Conservation (phyloP, 2,329 filamentous ascomycete genomes). For the Alternaria brassicicola region DNA sequence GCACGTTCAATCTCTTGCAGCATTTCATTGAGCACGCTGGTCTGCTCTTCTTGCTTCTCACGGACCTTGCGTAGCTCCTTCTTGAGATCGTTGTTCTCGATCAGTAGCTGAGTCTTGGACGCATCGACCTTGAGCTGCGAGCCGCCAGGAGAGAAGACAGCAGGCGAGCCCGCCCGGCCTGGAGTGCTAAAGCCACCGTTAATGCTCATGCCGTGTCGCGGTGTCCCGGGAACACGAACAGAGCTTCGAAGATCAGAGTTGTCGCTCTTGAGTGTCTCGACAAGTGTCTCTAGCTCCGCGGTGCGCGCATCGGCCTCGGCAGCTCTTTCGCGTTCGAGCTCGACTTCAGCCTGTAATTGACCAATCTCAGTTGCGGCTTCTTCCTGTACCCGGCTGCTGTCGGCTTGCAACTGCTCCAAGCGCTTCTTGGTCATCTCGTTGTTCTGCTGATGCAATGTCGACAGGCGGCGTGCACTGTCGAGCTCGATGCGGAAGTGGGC, state of each 20-base stretch:
- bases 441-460: constrained; percentile 80
- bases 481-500: constrained; percentile 87
- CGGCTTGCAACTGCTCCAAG: constrained; percentile 70
- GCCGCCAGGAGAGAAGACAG: constrained; percentile 60
- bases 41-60: constrained; percentile 74
- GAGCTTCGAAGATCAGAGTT: constrained; percentile 51
- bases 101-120: constrained; percentile 67
- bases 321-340: constrained; percentile 63
- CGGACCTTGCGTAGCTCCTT: constrained; percentile 75
- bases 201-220: constrained; percentile 54
- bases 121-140: constrained; percentile 61
- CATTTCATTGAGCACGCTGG: constrained; percentile 81
- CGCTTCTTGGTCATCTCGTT: constrained; percentile 74
- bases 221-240: constrained; percentile 56
- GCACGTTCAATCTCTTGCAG: constrained; percentile 83
- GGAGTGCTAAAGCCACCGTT: constrained; percentile 60
- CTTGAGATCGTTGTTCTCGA: constrained; percentile 69
- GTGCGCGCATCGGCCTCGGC: constrained; percentile 67
- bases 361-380: constrained; percentile 66
- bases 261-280: constrained; percentile 66
- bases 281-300: constrained; percentile 67
- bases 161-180: constrained; percentile 57
- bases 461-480: constrained; percentile 78
- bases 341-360: constrained; percentile 56
- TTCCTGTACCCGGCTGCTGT: constrained; percentile 68